Base-by-base conservation (phyloP, 768 basidiomycete species). In the Omphalotus guepiniiformis region DNA sequence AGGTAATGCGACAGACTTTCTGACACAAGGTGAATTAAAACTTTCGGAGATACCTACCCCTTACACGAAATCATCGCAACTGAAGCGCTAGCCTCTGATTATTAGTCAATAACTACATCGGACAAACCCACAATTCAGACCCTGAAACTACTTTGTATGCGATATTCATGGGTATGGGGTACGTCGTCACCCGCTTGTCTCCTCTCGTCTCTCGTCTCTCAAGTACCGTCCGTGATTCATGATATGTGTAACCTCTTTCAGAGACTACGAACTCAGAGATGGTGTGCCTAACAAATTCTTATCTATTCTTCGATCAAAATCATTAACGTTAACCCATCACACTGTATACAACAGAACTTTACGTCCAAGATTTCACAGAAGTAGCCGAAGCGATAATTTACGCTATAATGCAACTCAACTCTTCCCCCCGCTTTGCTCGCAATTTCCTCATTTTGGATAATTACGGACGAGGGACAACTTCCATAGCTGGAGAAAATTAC, bases 91-190 rank as follows among this genome's bases (percentile, higher is more conserved):
- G n/a, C 39, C 45, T 30, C 44, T 21, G 22, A 9, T 5, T 11
- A 37, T 5, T 37, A 65, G 60, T 57, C 26, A 57, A 58, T 40
- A 42, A 48, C 21, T 59, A 59, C 32, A 58, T 55, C 8, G 40
- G 42, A n/a, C 55, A 57, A 48, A 26, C 22, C 7, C 41, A 49
- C 13, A 29, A 59, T 1, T 59, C 68, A 1, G 63, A 75, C 47
- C 65, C 71, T 0, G 58, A 64, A 4, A 71, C 69, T 2, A 79
- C 78, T 5, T 63, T 80, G 6, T 79, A 78, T 42, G 64, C 68
- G 0, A 49, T 74, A 8, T 80, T 80, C 62, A 75, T 80, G 51
- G 78, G 78, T 11, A 79, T 78, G 37, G 73, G 71, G 73, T 76
- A 39, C 56, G 74, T 57, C 15, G 12, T 26, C n/a, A n/a, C n/a